Evolutionary conservation across 257 asterid genomes (phyloP).

Genomic region (Mentha longifolia): DNA sequence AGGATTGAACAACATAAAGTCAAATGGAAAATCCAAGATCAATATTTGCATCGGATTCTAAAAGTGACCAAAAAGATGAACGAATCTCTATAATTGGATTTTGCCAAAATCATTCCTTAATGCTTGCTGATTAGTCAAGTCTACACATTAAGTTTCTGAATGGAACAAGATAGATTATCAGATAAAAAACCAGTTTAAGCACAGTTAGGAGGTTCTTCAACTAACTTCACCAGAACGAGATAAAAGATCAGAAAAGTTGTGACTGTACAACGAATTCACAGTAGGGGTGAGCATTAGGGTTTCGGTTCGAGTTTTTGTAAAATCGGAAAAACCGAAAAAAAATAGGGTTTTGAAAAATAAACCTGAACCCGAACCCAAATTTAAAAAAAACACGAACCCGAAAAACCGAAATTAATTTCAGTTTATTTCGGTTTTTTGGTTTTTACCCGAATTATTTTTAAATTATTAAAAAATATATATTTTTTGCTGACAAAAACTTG

Average conservation of each 20-base stretch:
- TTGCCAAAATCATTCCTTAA: background rate
- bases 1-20: background rate
- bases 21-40: background rate
- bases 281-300: too few relatives aligned
- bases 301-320: too few relatives aligned
- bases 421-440: too few relatives aligned
- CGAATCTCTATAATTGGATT: background rate
- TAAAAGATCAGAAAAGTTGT: background rate
- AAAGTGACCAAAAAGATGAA: background rate
- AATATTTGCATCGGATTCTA: background rate
- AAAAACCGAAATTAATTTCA: too few relatives aligned
- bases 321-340: too few relatives aligned
- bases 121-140: background rate
- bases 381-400: too few relatives aligned
- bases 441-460: too few relatives aligned
- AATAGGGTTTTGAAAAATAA: too few relatives aligned
- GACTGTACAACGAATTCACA: background rate
- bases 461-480: too few relatives aligned
- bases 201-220: background rate
- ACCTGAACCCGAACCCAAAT: too few relatives aligned
- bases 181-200: background rate
- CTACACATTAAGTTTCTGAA: background rate
- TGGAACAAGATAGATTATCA: background rate
- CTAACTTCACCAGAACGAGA: conserved; percentile 10
- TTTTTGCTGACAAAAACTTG: too few relatives aligned